phyloP scores from a whole-genome alignment of 2,329 filamentous ascomycete species.

The Elsinoe batatas region DNA sequence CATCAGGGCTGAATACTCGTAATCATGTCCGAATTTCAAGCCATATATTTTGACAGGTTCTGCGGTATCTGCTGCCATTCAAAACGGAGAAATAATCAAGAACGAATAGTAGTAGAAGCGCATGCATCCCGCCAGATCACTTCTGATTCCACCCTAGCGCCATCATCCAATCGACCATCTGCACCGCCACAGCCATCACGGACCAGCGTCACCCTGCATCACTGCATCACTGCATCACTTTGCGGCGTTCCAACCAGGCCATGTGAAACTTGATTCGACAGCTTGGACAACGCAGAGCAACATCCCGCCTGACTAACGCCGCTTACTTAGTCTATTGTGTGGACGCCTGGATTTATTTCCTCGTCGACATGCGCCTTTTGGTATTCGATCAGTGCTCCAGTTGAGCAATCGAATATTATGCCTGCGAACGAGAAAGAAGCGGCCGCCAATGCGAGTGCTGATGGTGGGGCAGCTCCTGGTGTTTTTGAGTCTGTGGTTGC shows the following conservation, averaged over 20 bases:
- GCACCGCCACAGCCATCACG: conserved; percentile 4
- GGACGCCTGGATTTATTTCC: neutral
- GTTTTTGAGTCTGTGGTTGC: conserved; percentile 13
- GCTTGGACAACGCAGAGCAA: neutral
- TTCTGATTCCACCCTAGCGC: neutral
- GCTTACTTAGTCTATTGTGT: neutral
- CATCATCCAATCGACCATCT: neutral
- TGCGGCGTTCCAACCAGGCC: neutral
- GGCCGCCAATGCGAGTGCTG: neutral
- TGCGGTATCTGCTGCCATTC: neutral
- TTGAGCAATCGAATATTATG: conserved; percentile 9
- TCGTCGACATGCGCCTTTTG: neutral
- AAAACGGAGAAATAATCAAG: neutral
- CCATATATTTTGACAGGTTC: neutral
- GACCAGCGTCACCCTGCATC: conserved; percentile 1
- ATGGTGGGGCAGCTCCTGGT: conserved; percentile 3
- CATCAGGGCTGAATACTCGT: no score
- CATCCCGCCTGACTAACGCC: neutral
- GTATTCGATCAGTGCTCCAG: neutral
- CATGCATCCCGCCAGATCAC: neutral
- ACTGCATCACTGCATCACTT: conserved; percentile 1
- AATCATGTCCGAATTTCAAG: no score
- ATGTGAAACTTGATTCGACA: conserved; percentile 8
- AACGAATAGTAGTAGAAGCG: neutral
- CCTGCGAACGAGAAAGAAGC: neutral